These are phyloP conservation scores for Hypoxylon lienhwacheense DNA, from an alignment of 495 filamentous ascomycete genomes.

Conservation along the genomic window DNA sequence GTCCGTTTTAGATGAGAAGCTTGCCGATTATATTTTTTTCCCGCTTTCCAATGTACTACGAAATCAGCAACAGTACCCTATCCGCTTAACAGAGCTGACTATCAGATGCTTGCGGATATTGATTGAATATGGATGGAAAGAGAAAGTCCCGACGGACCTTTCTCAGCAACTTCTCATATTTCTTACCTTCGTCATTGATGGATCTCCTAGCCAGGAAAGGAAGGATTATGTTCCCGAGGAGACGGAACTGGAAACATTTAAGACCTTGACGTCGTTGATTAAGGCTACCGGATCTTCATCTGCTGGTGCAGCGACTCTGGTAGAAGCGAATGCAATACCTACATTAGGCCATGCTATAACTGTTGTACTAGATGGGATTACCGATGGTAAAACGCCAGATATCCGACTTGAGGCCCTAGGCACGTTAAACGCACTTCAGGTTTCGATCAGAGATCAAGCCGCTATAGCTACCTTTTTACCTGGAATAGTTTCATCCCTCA, in stretches of 20 bases:
- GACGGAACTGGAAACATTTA: conserved; percentile 58
- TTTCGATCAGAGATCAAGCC: conserved; percentile 65
- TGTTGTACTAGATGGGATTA: conserved; percentile 71
- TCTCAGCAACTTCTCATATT: conserved; percentile 84
- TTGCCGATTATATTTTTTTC: conserved; percentile 95
- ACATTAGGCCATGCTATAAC: conserved; percentile 84
- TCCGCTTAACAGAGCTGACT: conserved; percentile 71
- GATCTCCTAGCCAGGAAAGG: conserved; percentile 58
- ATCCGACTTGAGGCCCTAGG: conserved; percentile 68
- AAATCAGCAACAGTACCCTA: conserved; percentile 68
- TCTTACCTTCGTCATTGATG: conserved; percentile 76
- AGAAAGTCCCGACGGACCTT: conserved; percentile 64
- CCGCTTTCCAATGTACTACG: conserved; percentile 87
- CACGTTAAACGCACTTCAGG: conserved; percentile 64
- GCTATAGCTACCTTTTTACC: conserved; percentile 83
- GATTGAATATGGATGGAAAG: conserved; percentile 75
- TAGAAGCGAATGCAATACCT: conserved; percentile 66
- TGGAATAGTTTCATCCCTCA: conserved; percentile 80
- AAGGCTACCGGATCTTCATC: conserved; percentile 38
- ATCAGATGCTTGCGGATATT: conserved; percentile 73
- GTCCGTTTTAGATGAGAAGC: conserved; percentile 68
- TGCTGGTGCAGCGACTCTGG: conserved; percentile 45
- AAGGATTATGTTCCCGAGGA: conserved; percentile 65
- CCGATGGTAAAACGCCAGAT: conserved; percentile 58
- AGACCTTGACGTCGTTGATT: conserved; percentile 48